Conservation (phyloP, 2,329 filamentous ascomycete species). For the Chaetomium strumarium region DNA sequence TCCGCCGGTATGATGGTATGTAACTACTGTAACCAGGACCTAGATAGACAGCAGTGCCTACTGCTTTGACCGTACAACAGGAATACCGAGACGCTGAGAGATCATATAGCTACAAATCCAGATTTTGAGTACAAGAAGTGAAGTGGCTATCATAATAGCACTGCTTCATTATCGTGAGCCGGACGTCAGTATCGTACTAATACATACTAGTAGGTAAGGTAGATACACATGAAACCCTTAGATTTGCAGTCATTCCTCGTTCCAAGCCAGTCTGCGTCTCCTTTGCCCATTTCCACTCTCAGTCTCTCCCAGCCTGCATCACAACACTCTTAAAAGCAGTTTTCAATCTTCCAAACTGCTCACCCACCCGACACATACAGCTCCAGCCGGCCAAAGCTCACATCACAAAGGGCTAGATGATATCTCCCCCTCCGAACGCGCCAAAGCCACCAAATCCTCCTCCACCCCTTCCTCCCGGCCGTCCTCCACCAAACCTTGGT, state of each 20-base stretch:
- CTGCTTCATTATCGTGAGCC: not conserved
- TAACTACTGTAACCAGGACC: too few relatives aligned
- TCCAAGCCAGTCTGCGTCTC: not conserved
- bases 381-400: not conserved
- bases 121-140: too few relatives aligned
- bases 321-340: not conserved
- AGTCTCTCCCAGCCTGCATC: not conserved
- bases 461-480: slow-evolving; percentile 31
- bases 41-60: too few relatives aligned
- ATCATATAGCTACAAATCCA: too few relatives aligned
- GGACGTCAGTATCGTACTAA: not conserved
- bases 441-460: slow-evolving; percentile 24
- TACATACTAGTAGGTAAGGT: too few relatives aligned
- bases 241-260: not conserved
- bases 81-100: too few relatives aligned
- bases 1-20: too few relatives aligned
- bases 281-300: not conserved
- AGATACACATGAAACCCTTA: not conserved
- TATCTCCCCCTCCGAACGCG: slow-evolving; percentile 28
- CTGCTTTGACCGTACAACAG: too few relatives aligned
- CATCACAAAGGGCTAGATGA: slow-evolving; percentile 26
- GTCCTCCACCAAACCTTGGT: slow-evolving; percentile 41
- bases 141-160: not conserved
- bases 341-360: not conserved
- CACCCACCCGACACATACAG: not conserved